Conservation (phyloP, 2,329 filamentous ascomycete genomes). For the Cladosporium sp. region DNA sequence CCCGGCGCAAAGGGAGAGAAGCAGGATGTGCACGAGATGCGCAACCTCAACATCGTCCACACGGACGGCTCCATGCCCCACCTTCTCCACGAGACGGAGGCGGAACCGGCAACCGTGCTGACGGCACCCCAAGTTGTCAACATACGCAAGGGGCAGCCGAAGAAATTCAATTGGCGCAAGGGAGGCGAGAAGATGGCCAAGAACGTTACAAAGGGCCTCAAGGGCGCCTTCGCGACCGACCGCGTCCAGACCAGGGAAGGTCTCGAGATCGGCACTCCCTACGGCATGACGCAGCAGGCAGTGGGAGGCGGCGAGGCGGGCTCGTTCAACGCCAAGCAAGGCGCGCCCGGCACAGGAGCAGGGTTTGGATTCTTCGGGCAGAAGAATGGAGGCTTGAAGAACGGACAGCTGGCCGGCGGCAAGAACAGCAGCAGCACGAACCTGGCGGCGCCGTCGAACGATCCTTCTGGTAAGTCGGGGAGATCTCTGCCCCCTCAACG, state of each 20-base stretch:
- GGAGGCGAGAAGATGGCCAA: conserved; percentile 89
- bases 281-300: conserved; percentile 27
- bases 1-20: conserved; percentile 19
- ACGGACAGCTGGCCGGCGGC: conserved; percentile 28
- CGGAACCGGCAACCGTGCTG: conserved; percentile 51
- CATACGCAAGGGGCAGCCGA: conserved; percentile 86
- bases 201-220: conserved; percentile 88
- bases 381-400: conserved; percentile 30
- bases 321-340: conserved; percentile 20
- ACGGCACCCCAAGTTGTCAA: conserved; percentile 88
- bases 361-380: conserved; percentile 32
- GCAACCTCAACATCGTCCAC: conserved; percentile 26
- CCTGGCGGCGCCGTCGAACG: conserved; percentile 27
- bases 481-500: neutral
- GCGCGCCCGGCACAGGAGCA: neutral
- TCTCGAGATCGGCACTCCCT: conserved; percentile 28
- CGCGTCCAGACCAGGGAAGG: conserved; percentile 19
- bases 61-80: conserved; percentile 35
- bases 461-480: conserved; percentile 26
- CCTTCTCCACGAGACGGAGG: conserved; percentile 54
- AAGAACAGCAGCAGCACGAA: conserved; percentile 42
- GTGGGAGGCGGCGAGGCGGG: conserved; percentile 26
- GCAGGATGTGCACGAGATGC: conserved; percentile 36
- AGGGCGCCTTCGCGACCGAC: conserved; percentile 65
- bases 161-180: conserved; percentile 99